phyloP scores from a whole-genome alignment of 2,329 filamentous ascomycete species.

The Fusarium albidum region DNA sequence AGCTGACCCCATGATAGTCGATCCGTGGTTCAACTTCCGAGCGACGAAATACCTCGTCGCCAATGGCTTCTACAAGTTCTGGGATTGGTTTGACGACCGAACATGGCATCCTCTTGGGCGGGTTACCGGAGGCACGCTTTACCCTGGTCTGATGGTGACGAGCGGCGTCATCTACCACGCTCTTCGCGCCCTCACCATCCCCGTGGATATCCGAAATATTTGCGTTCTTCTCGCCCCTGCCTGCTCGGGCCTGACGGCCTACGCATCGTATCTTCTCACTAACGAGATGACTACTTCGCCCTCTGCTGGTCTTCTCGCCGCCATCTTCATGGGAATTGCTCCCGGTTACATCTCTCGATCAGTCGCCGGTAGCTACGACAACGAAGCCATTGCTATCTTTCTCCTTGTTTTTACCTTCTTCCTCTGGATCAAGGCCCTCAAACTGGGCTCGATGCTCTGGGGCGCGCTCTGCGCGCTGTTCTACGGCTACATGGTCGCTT shows the following conservation, averaged over 20 bases:
- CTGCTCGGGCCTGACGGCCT: slow-evolving; percentile 93
- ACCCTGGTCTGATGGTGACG: slow-evolving; percentile 98
- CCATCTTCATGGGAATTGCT: slow-evolving; percentile 95
- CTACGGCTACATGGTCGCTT: slow-evolving; percentile 99
- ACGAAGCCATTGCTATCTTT: slow-evolving; percentile 99
- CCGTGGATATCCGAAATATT: slow-evolving; percentile 98
- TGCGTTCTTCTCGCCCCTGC: slow-evolving; percentile 95
- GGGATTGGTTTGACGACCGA: slow-evolving; percentile 99
- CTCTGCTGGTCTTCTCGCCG: slow-evolving; percentile 93
- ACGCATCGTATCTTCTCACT: slow-evolving; percentile 92
- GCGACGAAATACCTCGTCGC: slow-evolving; percentile 97
- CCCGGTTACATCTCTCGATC: slow-evolving; percentile 98
- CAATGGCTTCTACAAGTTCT: slow-evolving; percentile 98
- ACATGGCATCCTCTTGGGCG: slow-evolving; percentile 99
- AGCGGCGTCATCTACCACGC: slow-evolving; percentile 96
- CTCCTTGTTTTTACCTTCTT: slow-evolving; percentile 98
- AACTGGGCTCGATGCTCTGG: slow-evolving; percentile 96
- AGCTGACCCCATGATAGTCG: slow-evolving; percentile 68
- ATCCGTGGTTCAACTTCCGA: slow-evolving; percentile 99
- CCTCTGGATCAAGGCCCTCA: slow-evolving; percentile 98
- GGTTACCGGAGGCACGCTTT: slow-evolving; percentile 98
- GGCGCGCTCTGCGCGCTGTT: slow-evolving; percentile 92
- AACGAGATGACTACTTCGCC: slow-evolving; percentile 97
- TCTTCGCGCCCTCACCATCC: slow-evolving; percentile 86
- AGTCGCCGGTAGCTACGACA: slow-evolving; percentile 98